phyloP scores from a whole-genome alignment of 768 basidiomycete species.

The Boletus sp. region DNA sequence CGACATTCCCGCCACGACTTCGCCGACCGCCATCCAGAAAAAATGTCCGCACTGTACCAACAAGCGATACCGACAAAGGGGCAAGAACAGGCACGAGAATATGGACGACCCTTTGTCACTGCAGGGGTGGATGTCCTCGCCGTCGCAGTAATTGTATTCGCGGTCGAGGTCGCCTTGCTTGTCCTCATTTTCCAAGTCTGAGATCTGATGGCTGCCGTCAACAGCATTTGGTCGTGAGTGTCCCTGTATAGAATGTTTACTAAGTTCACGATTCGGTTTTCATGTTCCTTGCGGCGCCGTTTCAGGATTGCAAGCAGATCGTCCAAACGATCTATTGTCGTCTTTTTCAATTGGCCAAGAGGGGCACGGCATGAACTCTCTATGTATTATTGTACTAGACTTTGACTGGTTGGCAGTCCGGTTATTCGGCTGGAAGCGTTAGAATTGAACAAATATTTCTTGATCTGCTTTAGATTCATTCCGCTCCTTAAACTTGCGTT shows the following conservation, averaged over 20 bases:
- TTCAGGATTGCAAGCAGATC: constrained; percentile 9
- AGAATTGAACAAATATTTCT: not conserved
- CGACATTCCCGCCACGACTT: constrained; percentile 75
- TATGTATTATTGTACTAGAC: not conserved
- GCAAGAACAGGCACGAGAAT: constrained; percentile 58
- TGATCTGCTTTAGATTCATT: not conserved
- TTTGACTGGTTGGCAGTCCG: no score
- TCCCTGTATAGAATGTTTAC: not conserved
- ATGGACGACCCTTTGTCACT: constrained; percentile 76
- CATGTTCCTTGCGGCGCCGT: not conserved
- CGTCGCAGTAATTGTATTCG: constrained; percentile 58
- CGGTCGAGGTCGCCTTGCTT: constrained; percentile 64
- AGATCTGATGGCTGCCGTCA: constrained; percentile 18
- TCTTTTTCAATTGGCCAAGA: constrained; percentile 9
- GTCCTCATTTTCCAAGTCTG: constrained; percentile 50
- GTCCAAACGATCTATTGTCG: constrained; percentile 13
- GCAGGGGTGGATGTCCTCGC: constrained; percentile 70
- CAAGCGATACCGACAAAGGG: constrained; percentile 55
- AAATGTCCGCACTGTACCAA: constrained; percentile 26
- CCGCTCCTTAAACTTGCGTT: not conserved
- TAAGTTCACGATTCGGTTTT: not conserved
- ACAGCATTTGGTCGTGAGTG: constrained; percentile 6
- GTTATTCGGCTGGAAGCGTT: constrained; percentile 1
- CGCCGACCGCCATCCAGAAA: constrained; percentile 53
- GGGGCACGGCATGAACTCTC: constrained; percentile 3